These are phyloP conservation scores for Speleostelium caveatum DNA, from an alignment of 78 protist species.

Conservation along the genomic window DNA sequence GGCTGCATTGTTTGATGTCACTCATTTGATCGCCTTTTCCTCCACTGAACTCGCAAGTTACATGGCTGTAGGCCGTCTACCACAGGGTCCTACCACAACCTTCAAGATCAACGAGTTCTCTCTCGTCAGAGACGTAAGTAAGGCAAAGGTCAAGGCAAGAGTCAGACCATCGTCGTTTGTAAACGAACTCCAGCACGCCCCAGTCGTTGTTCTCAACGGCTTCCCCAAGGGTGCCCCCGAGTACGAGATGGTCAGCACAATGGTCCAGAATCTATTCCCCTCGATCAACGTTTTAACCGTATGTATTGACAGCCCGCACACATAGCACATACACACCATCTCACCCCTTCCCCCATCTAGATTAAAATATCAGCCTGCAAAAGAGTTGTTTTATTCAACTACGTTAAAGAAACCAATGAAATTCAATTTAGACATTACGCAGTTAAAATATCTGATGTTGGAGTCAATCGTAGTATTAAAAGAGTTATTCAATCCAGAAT, in stretches of 20 bases:
- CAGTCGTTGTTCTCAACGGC: constrained; percentile 86
- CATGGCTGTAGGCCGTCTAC: constrained; percentile 78
- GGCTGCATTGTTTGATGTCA: constrained; percentile 87
- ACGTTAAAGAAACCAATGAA: constrained; percentile 36
- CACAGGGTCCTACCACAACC: constrained; percentile 91
- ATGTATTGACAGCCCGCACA: background rate
- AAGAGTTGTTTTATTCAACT: constrained; percentile 79
- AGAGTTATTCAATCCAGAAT: constrained; percentile 69
- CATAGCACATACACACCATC: background rate
- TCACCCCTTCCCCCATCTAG: background rate
- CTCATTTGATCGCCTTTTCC: constrained; percentile 84
- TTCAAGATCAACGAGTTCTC: constrained; percentile 79
- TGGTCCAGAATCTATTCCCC: constrained; percentile 93
- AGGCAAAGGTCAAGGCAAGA: constrained; percentile 38
- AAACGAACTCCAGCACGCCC: constrained; percentile 5
- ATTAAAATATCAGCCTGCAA: constrained; percentile 37
- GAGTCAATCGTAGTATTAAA: constrained; percentile 77
- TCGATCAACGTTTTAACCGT: constrained; percentile 86
- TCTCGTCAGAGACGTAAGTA: constrained; percentile 65
- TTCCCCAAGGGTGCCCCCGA: constrained; percentile 79
- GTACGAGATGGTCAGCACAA: constrained; percentile 66
- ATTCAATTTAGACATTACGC: constrained; percentile 86
- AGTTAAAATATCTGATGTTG: constrained; percentile 70
- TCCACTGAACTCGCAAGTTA: constrained; percentile 71
- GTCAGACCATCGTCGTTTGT: constrained; percentile 9